These are phyloP conservation scores for Monosporozyma unispora DNA, from an alignment of 805 yeast species.

Conservation along the genomic window DNA sequence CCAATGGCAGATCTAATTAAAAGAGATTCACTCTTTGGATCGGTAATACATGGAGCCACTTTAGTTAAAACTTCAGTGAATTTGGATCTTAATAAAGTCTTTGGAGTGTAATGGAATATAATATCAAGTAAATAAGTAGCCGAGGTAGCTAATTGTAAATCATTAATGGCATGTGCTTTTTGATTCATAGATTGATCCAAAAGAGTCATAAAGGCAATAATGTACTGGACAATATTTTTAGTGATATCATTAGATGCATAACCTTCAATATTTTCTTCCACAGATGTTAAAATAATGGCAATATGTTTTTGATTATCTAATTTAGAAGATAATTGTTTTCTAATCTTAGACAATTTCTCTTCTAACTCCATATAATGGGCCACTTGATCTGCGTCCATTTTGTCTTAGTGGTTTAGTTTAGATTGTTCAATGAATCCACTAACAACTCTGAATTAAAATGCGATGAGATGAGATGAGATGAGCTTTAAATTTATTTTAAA, in stretches of 20 bases:
- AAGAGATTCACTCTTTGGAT: constrained; percentile 66
- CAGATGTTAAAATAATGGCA: constrained; percentile 76
- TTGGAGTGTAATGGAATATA: constrained; percentile 65
- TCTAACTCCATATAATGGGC: constrained; percentile 43
- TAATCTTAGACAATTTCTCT: constrained; percentile 54
- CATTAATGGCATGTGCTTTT: constrained; percentile 43
- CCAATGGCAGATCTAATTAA: constrained; percentile 78
- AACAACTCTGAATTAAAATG: neutral
- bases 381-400: constrained; percentile 26
- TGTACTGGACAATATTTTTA: constrained; percentile 68
- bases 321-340: constrained; percentile 68
- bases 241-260: constrained; percentile 39
- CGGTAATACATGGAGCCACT: constrained; percentile 72
- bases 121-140: constrained; percentile 76
- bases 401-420: neutral
- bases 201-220: constrained; percentile 72
- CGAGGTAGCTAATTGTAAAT: constrained; percentile 58
- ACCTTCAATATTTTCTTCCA: constrained; percentile 77
- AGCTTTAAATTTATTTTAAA: neutral
- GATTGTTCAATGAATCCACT: neutral
- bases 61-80: constrained; percentile 71
- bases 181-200: constrained; percentile 59
- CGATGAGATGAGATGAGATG: constrained; percentile 26
- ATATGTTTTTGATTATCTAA: constrained; percentile 78
- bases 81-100: constrained; percentile 57